A percentile compares a stretch with the other conserved stretches of the same genome.
Conservation (phyloP, 1,284 basidiomycete species). For the Puccinia sorghi region DNA sequence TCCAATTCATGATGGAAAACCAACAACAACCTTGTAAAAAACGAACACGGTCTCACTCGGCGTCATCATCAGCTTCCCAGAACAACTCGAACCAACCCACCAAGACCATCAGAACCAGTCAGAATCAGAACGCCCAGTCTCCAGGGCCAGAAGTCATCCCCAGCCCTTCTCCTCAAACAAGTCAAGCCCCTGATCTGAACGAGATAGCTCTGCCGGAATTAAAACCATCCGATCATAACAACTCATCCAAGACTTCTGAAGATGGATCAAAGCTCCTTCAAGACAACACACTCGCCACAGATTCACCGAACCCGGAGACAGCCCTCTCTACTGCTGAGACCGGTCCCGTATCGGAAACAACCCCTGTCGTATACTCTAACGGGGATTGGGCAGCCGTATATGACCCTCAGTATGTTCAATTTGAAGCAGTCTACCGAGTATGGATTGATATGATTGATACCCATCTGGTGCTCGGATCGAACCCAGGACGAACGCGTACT, state of each 20-base stretch:
- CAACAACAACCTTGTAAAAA: not conserved
- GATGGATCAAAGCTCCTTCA: not conserved
- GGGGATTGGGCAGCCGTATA: constrained; percentile 44
- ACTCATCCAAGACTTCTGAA: not conserved
- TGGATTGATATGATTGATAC: not conserved
- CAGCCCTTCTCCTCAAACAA: not conserved
- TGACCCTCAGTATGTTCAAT: constrained; percentile 26
- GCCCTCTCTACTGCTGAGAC: not conserved
- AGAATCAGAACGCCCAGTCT: not conserved
- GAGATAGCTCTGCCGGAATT: not conserved
- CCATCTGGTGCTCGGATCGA: not conserved
- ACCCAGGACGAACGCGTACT: constrained; percentile 29
- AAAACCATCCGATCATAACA: not conserved
- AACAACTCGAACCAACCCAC: not conserved
- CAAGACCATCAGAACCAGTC: not conserved
- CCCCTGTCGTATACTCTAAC: constrained; percentile 27
- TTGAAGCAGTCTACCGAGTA: not conserved
- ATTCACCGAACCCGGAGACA: not conserved
- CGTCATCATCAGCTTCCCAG: not conserved
- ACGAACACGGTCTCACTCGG: not conserved
- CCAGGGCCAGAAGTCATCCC: not conserved
- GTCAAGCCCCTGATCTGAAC: not conserved
- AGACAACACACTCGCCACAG: not conserved
- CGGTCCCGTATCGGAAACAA: not conserved
- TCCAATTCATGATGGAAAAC: not conserved